Conservation (phyloP, 768 basidiomycete genomes). For the Suillus americanus region DNA sequence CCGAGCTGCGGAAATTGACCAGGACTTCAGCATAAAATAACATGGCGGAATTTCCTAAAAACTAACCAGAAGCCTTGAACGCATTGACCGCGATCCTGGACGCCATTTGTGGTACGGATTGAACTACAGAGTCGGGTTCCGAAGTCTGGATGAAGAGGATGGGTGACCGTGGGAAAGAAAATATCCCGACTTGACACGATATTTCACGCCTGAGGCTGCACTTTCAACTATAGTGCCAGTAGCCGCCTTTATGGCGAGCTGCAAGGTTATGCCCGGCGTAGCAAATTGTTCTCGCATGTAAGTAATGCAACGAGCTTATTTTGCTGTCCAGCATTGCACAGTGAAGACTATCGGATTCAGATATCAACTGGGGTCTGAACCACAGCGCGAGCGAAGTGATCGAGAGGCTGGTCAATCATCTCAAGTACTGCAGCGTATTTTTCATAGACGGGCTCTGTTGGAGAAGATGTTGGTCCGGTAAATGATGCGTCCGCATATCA, state of each 20-base stretch:
- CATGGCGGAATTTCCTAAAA: not conserved
- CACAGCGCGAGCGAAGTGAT: not conserved
- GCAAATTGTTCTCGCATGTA: not conserved
- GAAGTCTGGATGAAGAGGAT: constrained; percentile 7
- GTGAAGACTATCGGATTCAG: not conserved
- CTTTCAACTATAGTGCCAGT: not conserved
- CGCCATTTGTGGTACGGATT: constrained; percentile 44
- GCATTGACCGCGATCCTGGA: constrained; percentile 70
- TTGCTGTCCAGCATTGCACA: not conserved
- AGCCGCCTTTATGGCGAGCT: not conserved
- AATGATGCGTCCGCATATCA: not conserved
- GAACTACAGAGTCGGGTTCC: constrained; percentile 11
- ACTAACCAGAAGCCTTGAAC: constrained; percentile 59
- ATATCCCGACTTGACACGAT: constrained; percentile 32
- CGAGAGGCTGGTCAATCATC: not conserved
- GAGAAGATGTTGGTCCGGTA: not conserved
- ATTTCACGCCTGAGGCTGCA: not conserved
- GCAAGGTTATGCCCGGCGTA: not conserved
- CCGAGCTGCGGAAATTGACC: constrained; percentile 41
- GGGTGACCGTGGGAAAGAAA: constrained; percentile 29
- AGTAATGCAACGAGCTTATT: not conserved
- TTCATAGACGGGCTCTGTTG: not conserved
- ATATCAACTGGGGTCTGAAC: not conserved
- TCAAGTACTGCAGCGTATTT: not conserved
- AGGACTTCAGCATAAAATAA: not conserved